Conservation (phyloP, 305 asterid species). For the Fraxinus angustifolia region DNA sequence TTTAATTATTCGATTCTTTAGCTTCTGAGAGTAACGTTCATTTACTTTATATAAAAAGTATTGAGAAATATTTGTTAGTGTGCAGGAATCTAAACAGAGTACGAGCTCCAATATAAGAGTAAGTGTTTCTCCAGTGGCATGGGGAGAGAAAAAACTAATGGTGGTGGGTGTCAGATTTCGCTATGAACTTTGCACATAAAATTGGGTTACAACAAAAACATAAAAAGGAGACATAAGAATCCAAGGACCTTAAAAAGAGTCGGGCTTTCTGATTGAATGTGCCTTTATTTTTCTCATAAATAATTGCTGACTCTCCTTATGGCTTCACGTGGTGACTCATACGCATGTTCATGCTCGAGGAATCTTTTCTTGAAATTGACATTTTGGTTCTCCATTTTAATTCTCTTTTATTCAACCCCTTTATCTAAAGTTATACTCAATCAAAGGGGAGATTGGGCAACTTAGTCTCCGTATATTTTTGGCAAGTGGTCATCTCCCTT, state of each 20-base stretch:
- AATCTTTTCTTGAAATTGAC: neutral
- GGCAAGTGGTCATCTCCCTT: conserved; percentile 15
- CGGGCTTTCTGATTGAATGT: conserved; percentile 38
- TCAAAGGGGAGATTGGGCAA: too few species aligned
- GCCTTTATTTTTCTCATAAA: conserved; percentile 39
- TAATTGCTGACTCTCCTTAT: conserved; percentile 50
- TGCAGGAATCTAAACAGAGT: conserved; percentile 34
- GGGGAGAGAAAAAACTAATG: conserved; percentile 28
- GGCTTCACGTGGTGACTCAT: conserved; percentile 66
- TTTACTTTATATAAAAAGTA: conserved; percentile 6
- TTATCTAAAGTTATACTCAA: neutral
- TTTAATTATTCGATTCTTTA: neutral
- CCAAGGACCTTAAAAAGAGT: conserved; percentile 32
- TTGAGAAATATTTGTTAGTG: conserved; percentile 25
- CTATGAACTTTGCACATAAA: conserved; percentile 31
- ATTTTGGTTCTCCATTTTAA: neutral
- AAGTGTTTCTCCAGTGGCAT: conserved; percentile 50
- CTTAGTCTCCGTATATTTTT: too few species aligned
- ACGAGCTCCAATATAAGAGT: conserved; percentile 39
- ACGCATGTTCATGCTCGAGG: neutral
- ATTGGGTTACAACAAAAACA: conserved; percentile 14
- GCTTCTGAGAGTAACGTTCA: neutral
- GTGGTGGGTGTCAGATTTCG: conserved; percentile 43
- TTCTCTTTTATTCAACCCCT: neutral
- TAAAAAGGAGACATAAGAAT: conserved; percentile 30